Evolutionary conservation across 345 rosid species (phyloP), one percentile per base, ranked within the genome.

Genomic region (Aethionema arabicum): DNA sequence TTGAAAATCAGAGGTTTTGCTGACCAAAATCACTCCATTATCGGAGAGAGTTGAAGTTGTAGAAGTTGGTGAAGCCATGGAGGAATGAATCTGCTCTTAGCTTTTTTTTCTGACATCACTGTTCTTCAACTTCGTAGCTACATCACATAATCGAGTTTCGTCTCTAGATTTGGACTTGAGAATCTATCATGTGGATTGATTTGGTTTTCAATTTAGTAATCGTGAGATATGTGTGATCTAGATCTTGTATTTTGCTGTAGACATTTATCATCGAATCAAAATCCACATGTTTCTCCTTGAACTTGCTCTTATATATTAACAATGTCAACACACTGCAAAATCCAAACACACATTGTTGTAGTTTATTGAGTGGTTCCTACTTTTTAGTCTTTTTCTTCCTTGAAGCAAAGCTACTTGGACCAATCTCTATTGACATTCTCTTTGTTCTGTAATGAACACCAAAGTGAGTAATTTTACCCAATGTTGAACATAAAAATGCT

Each of bases 321-420:
- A 36, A 66, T 21, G 27, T 21, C 27, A 21, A 21, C 27, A 21
- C 27, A 21, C 27, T 21, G 27, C 27, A 21, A 21, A 21, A 21
- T n/a, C 27, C 27, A 21, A 1, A 21, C 1, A 21, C 2, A 21
- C 2, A 21, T 1, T 21, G 27, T 21, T 21, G 2, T 2, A 21
- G 27, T 1, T 21, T 2, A 15, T 14, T 32, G 8, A 38, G 43
- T 68, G 56, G 67, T 76, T 84, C 75, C 61, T 85, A 53, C 76
- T 77, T n/a, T n/a, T n/a, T n/a, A n/a, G n/a, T n/a, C 80, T 83
- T 92, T 81, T 87, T 92, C 84, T 88, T 92, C 75, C 85, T 82
- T 0, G 89, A 77, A 39, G 88, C 87, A 77, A 73, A 78, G 79
- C 82, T 76, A 72, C 87, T 79, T 11, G 92, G 85, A 68, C 88